Base-by-base conservation (phyloP, 2,329 filamentous ascomycete species). In the Conoideocrella luteorostrata region DNA sequence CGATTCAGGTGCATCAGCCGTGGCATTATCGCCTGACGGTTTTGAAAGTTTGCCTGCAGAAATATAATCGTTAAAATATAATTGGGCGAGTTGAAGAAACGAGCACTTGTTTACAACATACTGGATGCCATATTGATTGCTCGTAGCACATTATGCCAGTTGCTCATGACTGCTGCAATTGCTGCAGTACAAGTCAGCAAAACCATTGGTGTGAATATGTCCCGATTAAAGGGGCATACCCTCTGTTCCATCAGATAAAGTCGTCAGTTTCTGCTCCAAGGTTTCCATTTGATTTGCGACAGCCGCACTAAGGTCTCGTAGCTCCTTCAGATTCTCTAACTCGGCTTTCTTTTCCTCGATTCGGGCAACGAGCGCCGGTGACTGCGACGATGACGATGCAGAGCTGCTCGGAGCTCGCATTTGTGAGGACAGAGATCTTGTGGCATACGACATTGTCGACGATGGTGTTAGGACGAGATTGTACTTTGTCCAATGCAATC, bases 311-410 rank as follows among this genome's bases (percentile, higher is more conserved):
- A 94, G 72, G 55, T 89, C 84, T 52, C 86, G 78, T 41, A 94
- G 68, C 61, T 93, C 82, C 58, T 80, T 84, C 46, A 93, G 71
- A 55, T 82, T 86, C 54, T 89, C 84, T 5, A 94, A 74, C 63
- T 94, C 88, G 43, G 82, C 80, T 63, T 86, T 88, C 71, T 94
- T 94, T 68, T 93, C 87, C 50, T 86, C 81, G 59, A 94, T 88
- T 50, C 87, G 83, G 35, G 84, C 79, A 41, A 86, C 68, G 13
- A 93, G 71, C 21, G 80, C 77, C 1, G 85, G 78, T 2, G 86
- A 86, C 62, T 87, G 83, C 38, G 79, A 75, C 41, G 71, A 68
- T 22, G 67, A 63, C 4, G 70, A 64, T 20, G 69, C 64, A 3
- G 71, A 67, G 36, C 67, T 63, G 54, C 78, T 80, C 28, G 77